Evolutionary conservation across 768 basidiomycete species (phyloP), one percentile per base, ranked within the genome.

Genomic region (Termitomyces sp.): DNA sequence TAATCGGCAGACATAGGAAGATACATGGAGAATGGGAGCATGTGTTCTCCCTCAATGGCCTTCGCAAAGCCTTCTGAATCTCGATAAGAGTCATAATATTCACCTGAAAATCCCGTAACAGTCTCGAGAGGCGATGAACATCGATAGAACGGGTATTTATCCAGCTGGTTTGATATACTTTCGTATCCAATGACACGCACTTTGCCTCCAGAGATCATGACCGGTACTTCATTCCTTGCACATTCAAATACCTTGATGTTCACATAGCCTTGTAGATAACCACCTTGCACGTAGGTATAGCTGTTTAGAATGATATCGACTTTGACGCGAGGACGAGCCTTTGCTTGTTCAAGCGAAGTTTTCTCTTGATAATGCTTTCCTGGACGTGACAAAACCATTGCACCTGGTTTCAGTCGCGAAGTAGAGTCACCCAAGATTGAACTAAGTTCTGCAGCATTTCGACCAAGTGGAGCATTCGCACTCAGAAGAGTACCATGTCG

Each of bases 131-230:
- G 70, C 9, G 78, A 74, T 7, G 87, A 84, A 67, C 81, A 82
- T 63, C 93, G 91, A 68, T 90, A 95, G 71, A 97, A 96, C 13
- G 87, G 85, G 68, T 90, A 84, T 16, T 87, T 77, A n/a, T 80
- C 76, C 26, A 80, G 76, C 55, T 80, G 75, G 47, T 78, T 74
- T 0, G 80, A 74, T 44, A 84, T 77, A 44, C 82, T 85, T 73
- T 96, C 94, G 68, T 93, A 94, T 4, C 94, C 93, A 53, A 95
- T 79, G 22, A 94, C 77, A 58, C 92, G 78, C 33, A 95, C 70
- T 74, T 93, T 95, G 4, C 85, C 90, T 38, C 79, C 84, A 40
- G 85, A 85, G 14, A 96, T 70, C 62, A 84, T 73, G 3, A 92
- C 67, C n/a, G 82, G 74, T 2, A 78, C 68, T 56, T 82, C 81